A percentile compares a stretch with the other conserved stretches of the same genome.
Evolutionary conservation across 805 yeast genomes (phyloP).

Genomic region (Zygosaccharomyces gambellarensis): DNA sequence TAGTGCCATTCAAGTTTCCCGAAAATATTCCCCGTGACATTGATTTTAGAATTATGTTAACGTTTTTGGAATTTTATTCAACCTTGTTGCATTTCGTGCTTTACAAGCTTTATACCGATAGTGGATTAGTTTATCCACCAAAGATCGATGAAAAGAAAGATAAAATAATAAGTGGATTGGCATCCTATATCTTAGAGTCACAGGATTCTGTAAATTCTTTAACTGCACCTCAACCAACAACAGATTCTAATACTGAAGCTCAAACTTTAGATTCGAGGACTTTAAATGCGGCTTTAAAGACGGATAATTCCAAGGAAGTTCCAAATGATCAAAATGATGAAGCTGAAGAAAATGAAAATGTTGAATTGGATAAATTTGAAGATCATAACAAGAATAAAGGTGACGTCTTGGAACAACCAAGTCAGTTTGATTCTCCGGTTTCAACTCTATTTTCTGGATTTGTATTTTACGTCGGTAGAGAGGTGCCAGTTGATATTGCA

Average conservation of each 20-base stretch:
- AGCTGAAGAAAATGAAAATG: slow-evolving; percentile 40
- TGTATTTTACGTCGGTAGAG: slow-evolving; percentile 87
- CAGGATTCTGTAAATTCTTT: slow-evolving; percentile 29
- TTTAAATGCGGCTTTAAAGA: slow-evolving; percentile 48
- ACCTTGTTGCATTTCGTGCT: slow-evolving; percentile 85
- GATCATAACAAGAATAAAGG: slow-evolving; percentile 57
- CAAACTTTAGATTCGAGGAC: slow-evolving; percentile 40
- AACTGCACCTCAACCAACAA: slow-evolving; percentile 36
- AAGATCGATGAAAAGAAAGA: slow-evolving; percentile 63
- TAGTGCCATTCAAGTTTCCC: slow-evolving; percentile 95
- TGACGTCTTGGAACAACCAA: slow-evolving; percentile 72
- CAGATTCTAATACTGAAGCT: slow-evolving; percentile 27
- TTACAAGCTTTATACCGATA: slow-evolving; percentile 78
- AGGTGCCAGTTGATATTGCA: slow-evolving; percentile 85
- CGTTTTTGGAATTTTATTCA: slow-evolving; percentile 92
- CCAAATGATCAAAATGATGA: slow-evolving; percentile 36
- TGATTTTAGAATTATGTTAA: slow-evolving; percentile 94
- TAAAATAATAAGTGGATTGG: slow-evolving; percentile 86
- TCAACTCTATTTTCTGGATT: slow-evolving; percentile 66
- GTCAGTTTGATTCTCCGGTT: slow-evolving; percentile 51
- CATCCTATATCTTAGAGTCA: slow-evolving; percentile 71
- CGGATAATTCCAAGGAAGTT: slow-evolving; percentile 36
- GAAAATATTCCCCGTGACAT: slow-evolving; percentile 91
- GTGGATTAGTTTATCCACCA: slow-evolving; percentile 88
- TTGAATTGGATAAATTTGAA: slow-evolving; percentile 66